Evolutionary conservation across 108 stramenopile species (phyloP).

Genomic region (Cyclostephanos invisitatus): DNA sequence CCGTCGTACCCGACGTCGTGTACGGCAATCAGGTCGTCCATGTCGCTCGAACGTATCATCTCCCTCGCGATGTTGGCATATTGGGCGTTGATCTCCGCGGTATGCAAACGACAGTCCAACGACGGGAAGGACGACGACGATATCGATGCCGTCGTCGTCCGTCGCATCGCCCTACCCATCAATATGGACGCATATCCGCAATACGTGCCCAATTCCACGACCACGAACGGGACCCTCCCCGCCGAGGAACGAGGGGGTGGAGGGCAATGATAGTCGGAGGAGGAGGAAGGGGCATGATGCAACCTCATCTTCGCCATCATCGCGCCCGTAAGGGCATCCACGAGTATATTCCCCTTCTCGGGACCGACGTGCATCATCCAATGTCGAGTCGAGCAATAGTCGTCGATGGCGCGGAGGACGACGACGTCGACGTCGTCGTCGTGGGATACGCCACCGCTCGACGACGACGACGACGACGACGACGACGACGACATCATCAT

Average conservation of each 20-base stretch:
- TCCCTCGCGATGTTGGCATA: constrained; percentile 57
- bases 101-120: constrained; percentile 54
- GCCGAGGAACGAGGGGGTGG: not conserved
- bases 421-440: constrained; percentile 8
- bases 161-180: constrained; percentile 45
- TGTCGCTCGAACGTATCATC: constrained; percentile 59
- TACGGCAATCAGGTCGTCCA: constrained; percentile 57
- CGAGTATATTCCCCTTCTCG: constrained; percentile 68
- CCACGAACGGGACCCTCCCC: constrained; percentile 27
- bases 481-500: not conserved
- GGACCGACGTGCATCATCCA: constrained; percentile 95
- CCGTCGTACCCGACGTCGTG: constrained; percentile 43
- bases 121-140: not conserved
- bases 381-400: constrained; percentile 72
- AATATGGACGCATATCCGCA: constrained; percentile 83
- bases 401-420: constrained; percentile 65
- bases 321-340: constrained; percentile 25
- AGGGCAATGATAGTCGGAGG: not conserved
- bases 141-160: not conserved
- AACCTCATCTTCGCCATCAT: constrained; percentile 17
- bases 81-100: constrained; percentile 69
- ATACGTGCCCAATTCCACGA: constrained; percentile 87
- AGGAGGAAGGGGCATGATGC: not conserved
- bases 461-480: not conserved
- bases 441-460: not conserved